These are phyloP conservation scores for Juncus inflexus DNA, from an alignment of 176 grass and related monocot species.

Conservation along the genomic window DNA sequence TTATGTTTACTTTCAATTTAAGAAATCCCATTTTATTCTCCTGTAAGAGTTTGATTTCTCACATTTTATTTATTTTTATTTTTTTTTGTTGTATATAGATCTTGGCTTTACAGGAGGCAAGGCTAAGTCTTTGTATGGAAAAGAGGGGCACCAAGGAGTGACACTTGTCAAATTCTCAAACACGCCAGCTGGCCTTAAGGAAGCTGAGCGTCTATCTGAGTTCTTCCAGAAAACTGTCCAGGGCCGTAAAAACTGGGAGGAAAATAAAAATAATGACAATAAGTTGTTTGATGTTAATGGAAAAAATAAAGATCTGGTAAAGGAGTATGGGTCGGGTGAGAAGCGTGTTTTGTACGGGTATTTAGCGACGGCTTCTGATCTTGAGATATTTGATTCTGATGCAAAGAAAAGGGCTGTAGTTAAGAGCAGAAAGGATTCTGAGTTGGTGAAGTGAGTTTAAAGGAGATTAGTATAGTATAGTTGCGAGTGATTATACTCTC, in stretches of 20 bases:
- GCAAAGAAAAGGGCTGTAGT: slow-evolving; percentile 44
- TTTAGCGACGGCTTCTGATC: slow-evolving; percentile 66
- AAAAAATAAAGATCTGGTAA: slow-evolving; percentile 49
- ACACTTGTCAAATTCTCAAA: slow-evolving; percentile 61
- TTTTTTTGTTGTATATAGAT: slow-evolving; percentile 40
- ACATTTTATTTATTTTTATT: not conserved
- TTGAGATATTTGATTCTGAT: slow-evolving; percentile 60
- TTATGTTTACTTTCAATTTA: too few relatives aligned
- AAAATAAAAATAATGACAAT: slow-evolving; percentile 8
- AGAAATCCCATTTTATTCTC: too few relatives aligned
- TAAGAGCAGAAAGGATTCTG: slow-evolving; percentile 78
- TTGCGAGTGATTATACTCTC: too few relatives aligned
- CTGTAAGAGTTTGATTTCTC: too few relatives aligned
- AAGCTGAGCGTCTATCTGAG: slow-evolving; percentile 56
- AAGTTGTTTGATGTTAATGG: not conserved
- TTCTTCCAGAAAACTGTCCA: slow-evolving; percentile 48
- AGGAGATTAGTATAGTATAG: too few relatives aligned
- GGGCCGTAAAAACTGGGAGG: slow-evolving; percentile 44
- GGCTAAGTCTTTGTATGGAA: slow-evolving; percentile 54
- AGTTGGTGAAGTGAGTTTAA: slow-evolving; percentile 14
- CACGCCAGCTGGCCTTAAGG: slow-evolving; percentile 52
- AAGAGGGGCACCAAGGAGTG: slow-evolving; percentile 53
- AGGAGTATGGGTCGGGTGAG: slow-evolving; percentile 50
- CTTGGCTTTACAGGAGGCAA: slow-evolving; percentile 53
- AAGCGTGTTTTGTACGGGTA: slow-evolving; percentile 72